Percentiles rank a stretch among this genome's conserved stretches.
Evolutionary conservation across 106 monocot species (phyloP).

Genomic region (Apostasia shenzhenica): DNA sequence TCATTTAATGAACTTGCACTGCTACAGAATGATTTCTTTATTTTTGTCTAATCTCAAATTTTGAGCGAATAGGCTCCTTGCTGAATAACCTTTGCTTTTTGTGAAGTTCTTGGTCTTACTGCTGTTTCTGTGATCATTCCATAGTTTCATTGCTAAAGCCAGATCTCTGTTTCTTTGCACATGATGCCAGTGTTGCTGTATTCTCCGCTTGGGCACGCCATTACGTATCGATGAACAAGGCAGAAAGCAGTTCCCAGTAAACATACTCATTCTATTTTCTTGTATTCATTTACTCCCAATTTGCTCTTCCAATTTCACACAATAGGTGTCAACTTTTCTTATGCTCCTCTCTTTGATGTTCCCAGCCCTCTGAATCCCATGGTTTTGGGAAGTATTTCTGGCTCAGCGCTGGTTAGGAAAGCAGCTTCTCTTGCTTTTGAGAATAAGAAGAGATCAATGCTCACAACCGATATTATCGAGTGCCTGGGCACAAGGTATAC

Average conservation of each 20-base stretch:
- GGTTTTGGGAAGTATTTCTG: slow-evolving; percentile 82
- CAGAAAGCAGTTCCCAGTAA: slow-evolving; percentile 10
- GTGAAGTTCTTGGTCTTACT: not conserved
- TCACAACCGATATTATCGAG: slow-evolving; percentile 88
- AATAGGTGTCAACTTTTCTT: not conserved
- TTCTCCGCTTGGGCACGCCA: slow-evolving; percentile 87
- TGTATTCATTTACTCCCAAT: not conserved
- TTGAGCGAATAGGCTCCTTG: no score
- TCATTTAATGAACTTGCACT: not conserved
- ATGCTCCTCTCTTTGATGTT: not conserved
- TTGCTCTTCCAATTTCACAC: not conserved
- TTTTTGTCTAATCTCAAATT: no score
- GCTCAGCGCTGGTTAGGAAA: slow-evolving; percentile 66
- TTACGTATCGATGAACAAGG: slow-evolving; percentile 14
- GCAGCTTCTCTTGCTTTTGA: slow-evolving; percentile 75
- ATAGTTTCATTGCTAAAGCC: not conserved
- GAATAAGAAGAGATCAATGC: slow-evolving; percentile 67
- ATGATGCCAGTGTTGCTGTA: slow-evolving; percentile 72
- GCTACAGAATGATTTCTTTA: no score
- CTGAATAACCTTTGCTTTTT: no score
- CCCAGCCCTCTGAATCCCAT: slow-evolving; percentile 63
- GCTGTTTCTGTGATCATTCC: not conserved
- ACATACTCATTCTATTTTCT: slow-evolving; percentile 14
- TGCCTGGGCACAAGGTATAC: slow-evolving; percentile 60
- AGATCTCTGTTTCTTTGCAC: not conserved